Evolutionary conservation across 768 basidiomycete genomes (phyloP).

Genomic region (Cystofilobasidium macerans): DNA sequence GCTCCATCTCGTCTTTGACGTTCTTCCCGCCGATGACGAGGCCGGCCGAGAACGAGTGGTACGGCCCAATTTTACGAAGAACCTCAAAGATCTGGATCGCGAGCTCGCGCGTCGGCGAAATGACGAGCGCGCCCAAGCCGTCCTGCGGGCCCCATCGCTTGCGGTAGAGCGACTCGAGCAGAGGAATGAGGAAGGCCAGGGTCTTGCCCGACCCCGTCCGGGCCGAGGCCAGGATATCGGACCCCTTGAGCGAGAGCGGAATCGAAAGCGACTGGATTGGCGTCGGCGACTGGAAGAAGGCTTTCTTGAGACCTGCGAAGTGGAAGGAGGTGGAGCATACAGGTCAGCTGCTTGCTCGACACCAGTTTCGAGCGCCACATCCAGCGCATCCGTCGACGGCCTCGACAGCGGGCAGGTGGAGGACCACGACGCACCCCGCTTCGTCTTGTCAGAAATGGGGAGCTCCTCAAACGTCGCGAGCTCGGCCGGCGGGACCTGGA

Average conservation of each 20-base stretch:
- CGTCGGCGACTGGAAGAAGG: constrained; percentile 76
- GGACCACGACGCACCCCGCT: constrained; percentile 8
- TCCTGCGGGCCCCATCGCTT: constrained; percentile 62
- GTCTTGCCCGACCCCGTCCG: constrained; percentile 66
- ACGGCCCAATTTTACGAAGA: constrained; percentile 78
- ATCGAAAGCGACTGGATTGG: constrained; percentile 59
- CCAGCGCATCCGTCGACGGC: neutral
- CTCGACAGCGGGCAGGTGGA: neutral
- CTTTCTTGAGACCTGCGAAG: constrained; percentile 66
- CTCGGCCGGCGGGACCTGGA: constrained; percentile 47
- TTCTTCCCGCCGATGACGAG: constrained; percentile 94
- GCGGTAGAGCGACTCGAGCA: constrained; percentile 55
- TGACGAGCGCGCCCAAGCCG: constrained; percentile 74
- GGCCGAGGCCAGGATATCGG: constrained; percentile 59
- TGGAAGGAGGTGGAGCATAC: no score
- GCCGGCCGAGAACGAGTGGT: constrained; percentile 85
- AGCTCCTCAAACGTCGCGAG: constrained; percentile 35
- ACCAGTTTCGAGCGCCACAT: neutral
- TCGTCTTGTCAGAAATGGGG: constrained; percentile 24
- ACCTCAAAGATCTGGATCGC: constrained; percentile 98
- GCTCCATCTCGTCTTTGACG: constrained; percentile 75
- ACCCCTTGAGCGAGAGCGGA: constrained; percentile 51
- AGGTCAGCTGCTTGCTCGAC: no score
- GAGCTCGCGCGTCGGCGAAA: constrained; percentile 86
- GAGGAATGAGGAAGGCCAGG: constrained; percentile 58